Base-by-base conservation (phyloP, 768 basidiomycete genomes). In the Boletellus ananas region DNA sequence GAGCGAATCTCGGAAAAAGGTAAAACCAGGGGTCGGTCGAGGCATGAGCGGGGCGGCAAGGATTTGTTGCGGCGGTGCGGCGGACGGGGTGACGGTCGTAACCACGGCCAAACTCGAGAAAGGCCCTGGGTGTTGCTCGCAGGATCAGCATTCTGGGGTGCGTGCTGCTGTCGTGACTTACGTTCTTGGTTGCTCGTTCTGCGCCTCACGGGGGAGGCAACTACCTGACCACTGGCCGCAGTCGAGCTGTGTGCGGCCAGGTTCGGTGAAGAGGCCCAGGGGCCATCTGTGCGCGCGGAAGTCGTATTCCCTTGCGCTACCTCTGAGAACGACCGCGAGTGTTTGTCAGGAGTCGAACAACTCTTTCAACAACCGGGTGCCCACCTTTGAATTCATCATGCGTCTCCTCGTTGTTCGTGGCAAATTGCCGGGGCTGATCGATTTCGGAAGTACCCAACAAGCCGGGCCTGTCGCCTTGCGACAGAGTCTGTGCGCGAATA, bases 401-500 rank as follows among this genome's bases (percentile, higher is more conserved):
- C 47, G 12, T 23, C 12, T 36, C 43, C 18, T 53, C 37, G 10
- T 42, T 16, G 6, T 39, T 49, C n/a, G 36, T 39, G 25, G 14
- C 18, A 6, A 34, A 17, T 5, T 34, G n/a, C 11, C 41, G 43
- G 31, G 25, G 21, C n/a, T 38, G 46, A 45, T 49, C 34, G 7
- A 37, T 35, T 25, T 52, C 43, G 3, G 52, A 23, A 18, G 45
- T 14, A 5, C 39, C 45, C 29, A 48, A 25, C 13, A 31, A 49
- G 38, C 25, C 38, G 18, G 47, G 43, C 20, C 35, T 10, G 12
- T 50, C 45, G 21, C 60, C 35, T 45, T 71, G 69, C 8, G 68
- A 66, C 7, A 23, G 45, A 9, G 38, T 16, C 21, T 53, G 47
- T 46, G 66, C 70, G 20, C 76, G 74, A 49, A 87, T 80, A 3